A percentile compares a stretch with the other conserved stretches of the same genome.
phyloP scores from a whole-genome alignment of 768 basidiomycete species.

The Fistulinella prunicolor region DNA sequence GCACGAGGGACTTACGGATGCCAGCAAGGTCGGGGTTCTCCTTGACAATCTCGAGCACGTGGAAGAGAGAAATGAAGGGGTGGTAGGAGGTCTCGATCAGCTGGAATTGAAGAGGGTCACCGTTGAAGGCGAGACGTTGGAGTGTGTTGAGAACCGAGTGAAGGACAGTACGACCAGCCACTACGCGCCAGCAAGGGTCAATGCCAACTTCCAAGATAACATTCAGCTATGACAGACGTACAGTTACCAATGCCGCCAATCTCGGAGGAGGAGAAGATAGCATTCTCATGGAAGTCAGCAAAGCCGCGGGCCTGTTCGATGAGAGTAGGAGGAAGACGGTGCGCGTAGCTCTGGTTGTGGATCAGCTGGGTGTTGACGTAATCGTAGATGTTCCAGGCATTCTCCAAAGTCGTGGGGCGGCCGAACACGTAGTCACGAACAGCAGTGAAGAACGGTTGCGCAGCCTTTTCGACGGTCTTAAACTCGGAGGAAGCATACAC shows the following conservation, averaged over 20 bases:
- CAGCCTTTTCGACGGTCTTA: constrained; percentile 55
- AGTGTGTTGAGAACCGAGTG: constrained; percentile 69
- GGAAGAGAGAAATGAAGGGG: constrained; percentile 87
- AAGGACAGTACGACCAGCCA: constrained; percentile 79
- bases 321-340: constrained; percentile 76
- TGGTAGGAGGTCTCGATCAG: constrained; percentile 83
- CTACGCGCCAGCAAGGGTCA: constrained; percentile 36
- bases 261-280: constrained; percentile 62
- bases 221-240: constrained; percentile 36
- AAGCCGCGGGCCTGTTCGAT: constrained; percentile 70
- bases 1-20: constrained; percentile 52
- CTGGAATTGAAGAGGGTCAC: constrained; percentile 76
- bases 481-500: constrained; percentile 66
- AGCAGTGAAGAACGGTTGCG: constrained; percentile 62
- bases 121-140: constrained; percentile 74
- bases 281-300: constrained; percentile 79
- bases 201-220: not conserved
- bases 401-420: constrained; percentile 61
- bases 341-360: constrained; percentile 81
- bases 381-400: constrained; percentile 79
- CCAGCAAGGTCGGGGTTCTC: constrained; percentile 56
- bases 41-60: constrained; percentile 61
- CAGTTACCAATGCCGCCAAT: constrained; percentile 75
- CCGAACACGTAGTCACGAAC: constrained; percentile 73
- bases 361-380: constrained; percentile 71